phyloP scores from a whole-genome alignment of 2,329 filamentous ascomycete species.

The Berkeleyomyces rouxiae region DNA sequence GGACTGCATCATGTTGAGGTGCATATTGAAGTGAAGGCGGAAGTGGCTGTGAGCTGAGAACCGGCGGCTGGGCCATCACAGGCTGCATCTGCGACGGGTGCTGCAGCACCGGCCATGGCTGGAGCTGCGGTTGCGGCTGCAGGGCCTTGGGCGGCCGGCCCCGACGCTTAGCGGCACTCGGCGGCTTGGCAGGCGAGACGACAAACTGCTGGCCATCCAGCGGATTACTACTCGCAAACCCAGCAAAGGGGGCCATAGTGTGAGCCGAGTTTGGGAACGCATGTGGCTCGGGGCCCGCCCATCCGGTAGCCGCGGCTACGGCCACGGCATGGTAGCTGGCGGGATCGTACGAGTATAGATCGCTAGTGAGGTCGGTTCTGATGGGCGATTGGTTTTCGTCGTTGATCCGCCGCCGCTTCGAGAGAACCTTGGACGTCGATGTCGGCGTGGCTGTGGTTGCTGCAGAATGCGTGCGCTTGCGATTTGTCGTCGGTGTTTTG shows the following conservation, averaged over 20 bases:
- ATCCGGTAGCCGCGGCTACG: neutral
- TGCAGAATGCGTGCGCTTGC: slow-evolving; percentile 7
- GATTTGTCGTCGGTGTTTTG: slow-evolving; percentile 8
- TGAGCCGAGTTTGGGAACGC: neutral
- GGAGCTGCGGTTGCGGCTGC: slow-evolving; percentile 1
- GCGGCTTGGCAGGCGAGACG: neutral
- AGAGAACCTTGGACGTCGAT: slow-evolving; percentile 2
- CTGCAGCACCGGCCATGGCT: neutral
- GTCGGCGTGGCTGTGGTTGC: slow-evolving; percentile 11
- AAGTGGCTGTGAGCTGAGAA: neutral
- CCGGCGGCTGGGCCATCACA: neutral
- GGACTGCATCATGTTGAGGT: neutral
- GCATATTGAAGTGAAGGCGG: neutral
- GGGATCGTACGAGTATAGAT: neutral
- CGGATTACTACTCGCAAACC: neutral
- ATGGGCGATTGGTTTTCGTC: slow-evolving; percentile 8
- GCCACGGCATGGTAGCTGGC: neutral
- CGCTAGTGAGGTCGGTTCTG: neutral
- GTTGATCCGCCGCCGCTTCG: slow-evolving; percentile 4
- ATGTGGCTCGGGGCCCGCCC: neutral
- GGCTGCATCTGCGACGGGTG: neutral
- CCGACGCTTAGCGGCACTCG: neutral
- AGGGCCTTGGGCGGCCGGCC: slow-evolving; percentile 13
- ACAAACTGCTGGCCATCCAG: neutral
- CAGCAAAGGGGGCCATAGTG: neutral